Base-by-base conservation (phyloP, 1,284 basidiomycete genomes). In the Hemileia vastatrix region DNA sequence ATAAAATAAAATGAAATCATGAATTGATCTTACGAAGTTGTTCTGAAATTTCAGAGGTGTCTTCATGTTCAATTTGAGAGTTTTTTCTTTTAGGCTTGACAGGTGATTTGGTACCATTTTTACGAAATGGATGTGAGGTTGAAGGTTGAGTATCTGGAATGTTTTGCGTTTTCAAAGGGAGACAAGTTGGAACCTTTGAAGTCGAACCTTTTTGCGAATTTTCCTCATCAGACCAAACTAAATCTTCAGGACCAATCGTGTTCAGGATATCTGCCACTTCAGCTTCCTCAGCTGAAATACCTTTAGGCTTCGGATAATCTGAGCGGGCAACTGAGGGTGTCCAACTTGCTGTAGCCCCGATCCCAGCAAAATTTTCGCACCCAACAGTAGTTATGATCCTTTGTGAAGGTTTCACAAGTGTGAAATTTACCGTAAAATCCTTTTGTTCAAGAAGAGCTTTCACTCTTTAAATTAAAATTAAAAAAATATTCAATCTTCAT, bases 361-460 rank as follows among this genome's bases (percentile, higher is more conserved):
- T 63, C 45, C 61, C 61, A 31, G 61, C 61, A 4, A 63, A 36
- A 32, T 63, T 54, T 33, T 45, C 50, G 40, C 61, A 63, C 13
- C 54, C 61, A 13, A 63, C 54, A 2, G 50, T 36, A 18, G 54
- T 53, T 13, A 51, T 33, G 31, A 63, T 23, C 15, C n/a, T 45
- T 47, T 63, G 61, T 6, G 61, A 63, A 15, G 61, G 61, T 54
- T 63, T 63, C 6, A 63, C 48, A 21, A 63, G 18, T 21, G 57
- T 57, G 23, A 36, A 63, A 43, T 63, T 54, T 15, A 63, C 48
- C 13, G 31, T 53, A 21, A 63, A 63, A 44, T 50, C 18, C 31
- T 63, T 63, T 21, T 54, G 48, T 36, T 63, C 54, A 15, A 32
- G 18, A 33, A 63, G 43, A 18, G 57, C 49, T 47, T 57, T 63